Evolutionary conservation across 2,329 filamentous ascomycete species (phyloP).

Genomic region (Neocucurbitaria cava): DNA sequence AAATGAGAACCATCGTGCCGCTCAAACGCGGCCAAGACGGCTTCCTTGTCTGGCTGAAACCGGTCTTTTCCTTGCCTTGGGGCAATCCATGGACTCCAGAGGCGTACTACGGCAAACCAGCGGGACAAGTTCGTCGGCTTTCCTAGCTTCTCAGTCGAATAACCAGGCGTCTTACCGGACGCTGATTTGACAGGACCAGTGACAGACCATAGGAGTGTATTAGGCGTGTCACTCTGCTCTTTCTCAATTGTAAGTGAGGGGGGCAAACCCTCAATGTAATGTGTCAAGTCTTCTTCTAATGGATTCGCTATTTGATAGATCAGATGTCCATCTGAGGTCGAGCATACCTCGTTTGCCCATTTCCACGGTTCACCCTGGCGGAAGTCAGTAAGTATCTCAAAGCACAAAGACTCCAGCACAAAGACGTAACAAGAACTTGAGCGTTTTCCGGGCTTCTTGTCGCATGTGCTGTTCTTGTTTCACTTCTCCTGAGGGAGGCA

Average conservation of each 20-base stretch:
- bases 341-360: constrained; percentile 73
- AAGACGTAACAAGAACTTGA: no score
- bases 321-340: constrained; percentile 68
- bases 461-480: no score
- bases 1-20: constrained; percentile 74
- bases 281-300: constrained; percentile 53
- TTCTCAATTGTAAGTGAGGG: constrained; percentile 61
- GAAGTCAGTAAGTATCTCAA: constrained; percentile 1
- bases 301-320: constrained; percentile 56
- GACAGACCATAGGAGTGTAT: constrained; percentile 75
- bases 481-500: no score
- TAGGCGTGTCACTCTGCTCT: constrained; percentile 69
- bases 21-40: constrained; percentile 78
- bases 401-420: no score
- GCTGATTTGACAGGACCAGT: constrained; percentile 63
- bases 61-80: constrained; percentile 78
- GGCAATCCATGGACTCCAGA: constrained; percentile 84
- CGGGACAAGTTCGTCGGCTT: constrained; percentile 69
- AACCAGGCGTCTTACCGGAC: constrained; percentile 64
- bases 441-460: no score
- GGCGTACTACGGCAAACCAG: constrained; percentile 82
- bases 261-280: constrained; percentile 66
- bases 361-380: constrained; percentile 64
- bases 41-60: constrained; percentile 78
- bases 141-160: constrained; percentile 66